phyloP scores from a whole-genome alignment of 148 eudicot species.

The Silene conica region DNA sequence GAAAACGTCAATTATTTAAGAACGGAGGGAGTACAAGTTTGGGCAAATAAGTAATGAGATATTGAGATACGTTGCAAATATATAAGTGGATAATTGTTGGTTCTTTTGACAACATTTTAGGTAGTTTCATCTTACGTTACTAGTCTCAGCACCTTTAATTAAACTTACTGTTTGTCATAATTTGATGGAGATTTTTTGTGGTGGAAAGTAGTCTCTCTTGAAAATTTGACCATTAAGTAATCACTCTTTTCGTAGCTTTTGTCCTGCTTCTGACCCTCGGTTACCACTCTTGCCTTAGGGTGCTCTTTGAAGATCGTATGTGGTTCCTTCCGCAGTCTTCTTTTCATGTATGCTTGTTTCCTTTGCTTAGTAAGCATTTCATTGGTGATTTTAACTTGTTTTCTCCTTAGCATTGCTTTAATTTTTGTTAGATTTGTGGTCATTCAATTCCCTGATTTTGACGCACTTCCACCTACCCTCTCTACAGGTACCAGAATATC shows the following conservation, averaged over 20 bases:
- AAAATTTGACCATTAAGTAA: neutral
- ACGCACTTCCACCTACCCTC: neutral
- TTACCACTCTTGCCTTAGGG: neutral
- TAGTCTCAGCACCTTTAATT: neutral
- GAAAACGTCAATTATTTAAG: no score
- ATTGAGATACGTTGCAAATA: no score
- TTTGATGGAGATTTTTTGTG: neutral
- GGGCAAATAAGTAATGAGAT: no score
- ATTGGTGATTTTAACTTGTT: no score
- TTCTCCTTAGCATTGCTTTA: neutral
- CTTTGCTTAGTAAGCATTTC: neutral
- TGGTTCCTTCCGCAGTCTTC: neutral
- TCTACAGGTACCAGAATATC: conserved; percentile 34
- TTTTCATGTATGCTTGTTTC: neutral
- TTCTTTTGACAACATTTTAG: no score
- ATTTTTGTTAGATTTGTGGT: neutral
- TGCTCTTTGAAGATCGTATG: neutral
- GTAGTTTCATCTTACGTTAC: neutral
- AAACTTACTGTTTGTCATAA: neutral
- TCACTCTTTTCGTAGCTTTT: neutral
- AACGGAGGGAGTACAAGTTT: no score
- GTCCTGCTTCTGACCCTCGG: neutral
- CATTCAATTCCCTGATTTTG: neutral
- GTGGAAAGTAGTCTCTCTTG: neutral
- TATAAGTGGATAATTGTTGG: no score